Percentiles rank a stretch among this genome's conserved stretches.
These are phyloP conservation scores for Rhytidhysteron rufulum DNA, from an alignment of 2,329 filamentous ascomycete genomes.

Conservation along the genomic window DNA sequence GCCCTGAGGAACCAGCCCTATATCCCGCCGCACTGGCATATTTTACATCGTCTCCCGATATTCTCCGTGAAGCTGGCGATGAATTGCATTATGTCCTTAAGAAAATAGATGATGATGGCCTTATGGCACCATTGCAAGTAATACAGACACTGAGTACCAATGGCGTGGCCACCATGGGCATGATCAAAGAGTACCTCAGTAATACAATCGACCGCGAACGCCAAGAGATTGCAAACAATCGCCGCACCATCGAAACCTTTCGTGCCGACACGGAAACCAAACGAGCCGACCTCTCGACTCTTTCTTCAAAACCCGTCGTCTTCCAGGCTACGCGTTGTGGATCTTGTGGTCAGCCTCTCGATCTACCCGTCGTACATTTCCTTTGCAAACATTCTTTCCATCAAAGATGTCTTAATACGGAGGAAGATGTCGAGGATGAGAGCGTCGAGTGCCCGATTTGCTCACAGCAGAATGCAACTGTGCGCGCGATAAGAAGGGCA, in stretches of 20 bases:
- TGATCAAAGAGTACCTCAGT: constrained; percentile 89
- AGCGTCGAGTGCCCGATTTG: constrained; percentile 83
- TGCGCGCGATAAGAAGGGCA: constrained; percentile 77
- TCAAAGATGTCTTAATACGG: constrained; percentile 74
- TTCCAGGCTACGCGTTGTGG: constrained; percentile 90
- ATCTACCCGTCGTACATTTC: constrained; percentile 91
- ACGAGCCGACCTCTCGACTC: constrained; percentile 70
- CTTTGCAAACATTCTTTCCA: constrained; percentile 97
- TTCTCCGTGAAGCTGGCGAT: constrained; percentile 80
- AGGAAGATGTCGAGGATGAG: constrained; percentile 57
- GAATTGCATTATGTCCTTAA: constrained; percentile 77
- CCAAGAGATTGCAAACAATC: constrained; percentile 79
- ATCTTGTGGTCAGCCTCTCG: constrained; percentile 72
- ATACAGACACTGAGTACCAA: constrained; percentile 83
- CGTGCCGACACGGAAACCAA: constrained; percentile 78
- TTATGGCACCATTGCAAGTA: constrained; percentile 95
- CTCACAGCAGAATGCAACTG: constrained; percentile 77
- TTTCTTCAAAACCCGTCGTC: constrained; percentile 75
- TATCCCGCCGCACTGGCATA: constrained; percentile 92
- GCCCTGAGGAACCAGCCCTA: constrained; percentile 81
- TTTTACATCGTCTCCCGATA: constrained; percentile 77
- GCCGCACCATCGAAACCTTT: constrained; percentile 77
- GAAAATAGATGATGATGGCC: constrained; percentile 82
- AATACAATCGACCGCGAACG: constrained; percentile 86
- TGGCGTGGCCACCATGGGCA: constrained; percentile 90